Base-by-base conservation (phyloP, 2,329 filamentous ascomycete species). In the Colletotrichum gigasporum region DNA sequence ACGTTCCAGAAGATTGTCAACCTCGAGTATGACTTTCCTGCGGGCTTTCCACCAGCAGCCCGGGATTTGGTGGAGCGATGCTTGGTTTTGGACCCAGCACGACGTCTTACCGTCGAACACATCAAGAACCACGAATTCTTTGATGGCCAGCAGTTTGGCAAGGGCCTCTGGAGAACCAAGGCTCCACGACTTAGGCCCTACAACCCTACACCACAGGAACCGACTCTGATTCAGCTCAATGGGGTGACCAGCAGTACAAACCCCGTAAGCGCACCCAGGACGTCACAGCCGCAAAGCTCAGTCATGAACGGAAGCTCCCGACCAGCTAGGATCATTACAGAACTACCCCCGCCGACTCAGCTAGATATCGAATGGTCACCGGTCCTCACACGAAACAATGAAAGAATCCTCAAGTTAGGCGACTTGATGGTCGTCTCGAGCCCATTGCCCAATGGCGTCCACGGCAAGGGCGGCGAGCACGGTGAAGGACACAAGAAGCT, bases 361-460 rank as follows among this genome's bases (percentile, higher is more conserved):
- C 83, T 99, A 24, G 96, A 99, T 73, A 97, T 99, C 61, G 96
- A 99, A 78, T 99, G 96, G 96, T 97, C 95, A 1, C 96, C 96
- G 1, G 94, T 99, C 4, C 82, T 99, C 58, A 97, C 92, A 9
- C 90, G 90, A 72, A 90, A 89, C 64, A 97, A 98, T 73, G 96
- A 99, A 78, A 88, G 96, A 34, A 99, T 99, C 69, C 78, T 99
- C 67, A 97, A 97, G 76, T 83, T 99, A 20, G 96, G 96, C 2
- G 97, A 99, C 72, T 81, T 97, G 67, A 87, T 94, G 76, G 94
- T 99, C 7, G 84, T 92, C 37, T 91, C 93, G 5, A 88, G 92
- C 2, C 91, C 94, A 9, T 85, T 94, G 55, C 86, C 91, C 9
- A 91, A 92, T 72, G 92, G 89, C 66, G 88, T 91, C 0, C 89